Percentiles rank a stretch among this genome's conserved stretches.
phyloP scores from a whole-genome alignment of 2,329 filamentous ascomycete species.

The Dactylonectria macrodidyma region DNA sequence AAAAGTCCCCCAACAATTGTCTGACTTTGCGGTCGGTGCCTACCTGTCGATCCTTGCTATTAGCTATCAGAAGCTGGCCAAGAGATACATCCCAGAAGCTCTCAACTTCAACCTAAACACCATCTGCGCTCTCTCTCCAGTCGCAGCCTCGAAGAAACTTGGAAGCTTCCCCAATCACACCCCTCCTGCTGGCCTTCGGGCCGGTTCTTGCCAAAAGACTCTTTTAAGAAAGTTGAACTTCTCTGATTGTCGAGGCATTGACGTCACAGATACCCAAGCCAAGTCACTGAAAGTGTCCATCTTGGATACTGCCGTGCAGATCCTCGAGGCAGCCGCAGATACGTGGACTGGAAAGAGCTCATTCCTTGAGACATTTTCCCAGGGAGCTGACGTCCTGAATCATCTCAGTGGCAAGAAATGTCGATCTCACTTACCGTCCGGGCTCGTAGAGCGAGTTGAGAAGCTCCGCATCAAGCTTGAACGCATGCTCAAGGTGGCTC shows the following conservation, averaged over 20 bases:
- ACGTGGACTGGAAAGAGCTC: conserved; percentile 82
- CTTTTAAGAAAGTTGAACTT: conserved; percentile 70
- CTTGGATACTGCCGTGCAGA: conserved; percentile 72
- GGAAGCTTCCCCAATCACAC: conserved; percentile 75
- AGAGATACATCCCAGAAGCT: conserved; percentile 91
- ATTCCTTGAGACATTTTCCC: conserved; percentile 84
- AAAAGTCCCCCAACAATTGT: conserved; percentile 75
- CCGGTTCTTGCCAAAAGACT: conserved; percentile 59
- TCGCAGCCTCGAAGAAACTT: conserved; percentile 60
- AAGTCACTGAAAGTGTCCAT: conserved; percentile 69
- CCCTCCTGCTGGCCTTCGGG: conserved; percentile 65
- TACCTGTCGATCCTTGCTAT: conserved; percentile 85
- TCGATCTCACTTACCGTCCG: conserved; percentile 64
- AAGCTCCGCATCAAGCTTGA: conserved; percentile 63
- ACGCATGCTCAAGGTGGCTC: conserved; percentile 72
- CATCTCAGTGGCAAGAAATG: conserved; percentile 72
- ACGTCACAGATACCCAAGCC: conserved; percentile 52
- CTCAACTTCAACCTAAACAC: conserved; percentile 86
- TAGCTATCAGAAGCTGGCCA: conserved; percentile 87
- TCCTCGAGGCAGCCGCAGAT: conserved; percentile 78
- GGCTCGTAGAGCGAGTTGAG: conserved; percentile 57
- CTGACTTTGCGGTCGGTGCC: conserved; percentile 80
- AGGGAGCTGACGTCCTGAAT: conserved; percentile 70
- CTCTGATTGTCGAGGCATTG: conserved; percentile 66
- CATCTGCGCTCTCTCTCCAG: conserved; percentile 76